A percentile compares a stretch with the other conserved stretches of the same genome.
Evolutionary conservation across 148 eudicot species (phyloP).

Genomic region (Amaranthus palmeri): DNA sequence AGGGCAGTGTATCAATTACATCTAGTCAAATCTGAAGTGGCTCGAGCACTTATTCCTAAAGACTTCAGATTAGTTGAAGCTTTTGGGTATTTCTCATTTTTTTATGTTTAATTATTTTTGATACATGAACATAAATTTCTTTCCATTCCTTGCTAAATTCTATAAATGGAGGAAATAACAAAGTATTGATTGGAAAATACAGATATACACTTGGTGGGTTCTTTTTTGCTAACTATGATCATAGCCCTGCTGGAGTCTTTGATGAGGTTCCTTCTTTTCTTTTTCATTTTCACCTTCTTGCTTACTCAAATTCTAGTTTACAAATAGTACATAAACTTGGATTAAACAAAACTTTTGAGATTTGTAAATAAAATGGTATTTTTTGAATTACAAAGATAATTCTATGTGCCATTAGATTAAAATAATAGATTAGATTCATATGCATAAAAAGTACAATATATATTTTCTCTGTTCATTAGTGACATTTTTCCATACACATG

Average conservation of each 20-base stretch:
- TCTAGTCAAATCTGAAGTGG: conserved; percentile 83
- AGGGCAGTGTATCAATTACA: conserved; percentile 90
- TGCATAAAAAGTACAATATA: no score
- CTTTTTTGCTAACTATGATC: conserved; percentile 79
- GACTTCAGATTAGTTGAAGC: conserved; percentile 86
- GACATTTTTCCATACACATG: no score
- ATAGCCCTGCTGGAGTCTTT: conserved; percentile 82
- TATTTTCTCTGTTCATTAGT: no score
- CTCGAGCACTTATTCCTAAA: conserved; percentile 83
- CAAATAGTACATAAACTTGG: no score
- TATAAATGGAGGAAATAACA: not conserved
- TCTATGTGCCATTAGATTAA: no score
- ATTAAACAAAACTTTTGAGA: no score
- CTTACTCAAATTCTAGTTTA: no score
- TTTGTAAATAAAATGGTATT: no score
- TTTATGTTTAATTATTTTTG: conserved; percentile 2
- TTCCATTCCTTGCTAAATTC: not conserved
- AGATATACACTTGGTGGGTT: conserved; percentile 90
- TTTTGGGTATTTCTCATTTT: conserved; percentile 52
- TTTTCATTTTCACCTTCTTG: no score
- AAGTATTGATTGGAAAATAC: conserved; percentile 10
- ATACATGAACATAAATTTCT: not conserved
- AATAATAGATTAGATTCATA: no score
- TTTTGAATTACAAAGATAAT: no score
- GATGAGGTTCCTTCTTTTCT: conserved; percentile 53